Evolutionary conservation across 257 asterid genomes (phyloP), one percentile per base, ranked within the genome.

Genomic region (Anisodus acutangulus): DNA sequence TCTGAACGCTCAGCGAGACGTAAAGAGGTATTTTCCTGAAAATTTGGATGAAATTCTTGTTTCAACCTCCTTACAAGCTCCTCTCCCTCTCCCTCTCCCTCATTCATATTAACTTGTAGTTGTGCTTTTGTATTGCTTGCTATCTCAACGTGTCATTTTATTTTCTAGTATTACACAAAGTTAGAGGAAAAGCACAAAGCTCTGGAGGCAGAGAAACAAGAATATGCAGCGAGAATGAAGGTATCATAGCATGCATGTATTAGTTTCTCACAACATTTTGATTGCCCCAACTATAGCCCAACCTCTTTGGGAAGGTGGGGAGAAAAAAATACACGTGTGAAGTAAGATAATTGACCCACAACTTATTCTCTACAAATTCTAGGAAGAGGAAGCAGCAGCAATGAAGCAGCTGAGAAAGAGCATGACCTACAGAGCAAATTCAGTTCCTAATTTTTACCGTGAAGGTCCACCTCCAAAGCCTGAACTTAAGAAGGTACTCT

Each of bases 381-480:
- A 95, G 98, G 98, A 95, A 89, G 97, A 95, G 88, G 98, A 92
- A 81, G 88, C 79, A 82, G 94, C 91, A 70, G 92, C 93, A 13
- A 87, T 93, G 81, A 93, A 90, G 90, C 92, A 95, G 92, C 90
- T 95, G 76, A 91, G 99, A 85, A 95, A 92, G 93, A 88, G 79
- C 89, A 95, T 93, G 99, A 87, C 83, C 82, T 86, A 87, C 87
- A 94, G 86, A 90, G 99, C 99, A 79, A 95, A 95, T 76, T 98
- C 99, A n/a, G 92, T 95, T 87, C 98, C 99, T 71, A 93, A 81
- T 71, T 95, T 95, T 85, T 95, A 95, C 81, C 92, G 87, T 5
- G 95, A 92, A 90, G 99, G 98, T 58, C 97, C 97, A 82, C 98
- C 98, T 8, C 95, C 97, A 9, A 95, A 93, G 85, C 90, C 70